These are phyloP conservation scores for Pezicula carpinea DNA, from an alignment of 2,329 filamentous ascomycete genomes.

Conservation along the genomic window DNA sequence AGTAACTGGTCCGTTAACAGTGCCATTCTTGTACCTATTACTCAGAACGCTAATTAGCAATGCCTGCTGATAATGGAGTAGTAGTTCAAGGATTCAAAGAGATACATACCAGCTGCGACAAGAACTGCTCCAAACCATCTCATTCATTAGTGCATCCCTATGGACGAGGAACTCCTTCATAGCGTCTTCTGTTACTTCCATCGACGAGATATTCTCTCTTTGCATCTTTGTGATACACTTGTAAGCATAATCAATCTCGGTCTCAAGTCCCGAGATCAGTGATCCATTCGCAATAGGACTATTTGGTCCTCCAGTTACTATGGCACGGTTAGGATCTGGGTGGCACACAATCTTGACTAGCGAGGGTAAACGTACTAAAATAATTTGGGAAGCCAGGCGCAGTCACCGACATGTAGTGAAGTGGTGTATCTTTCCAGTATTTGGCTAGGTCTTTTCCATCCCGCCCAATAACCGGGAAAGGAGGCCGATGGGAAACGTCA, in stretches of 20 bases:
- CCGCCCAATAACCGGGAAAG: slow-evolving; percentile 14
- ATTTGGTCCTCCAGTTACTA: background rate
- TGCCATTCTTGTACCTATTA: slow-evolving; percentile 2
- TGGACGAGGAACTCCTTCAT: background rate
- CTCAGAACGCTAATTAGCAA: no score
- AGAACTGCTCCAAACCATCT: slow-evolving; percentile 1
- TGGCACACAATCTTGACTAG: no score
- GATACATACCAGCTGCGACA: background rate
- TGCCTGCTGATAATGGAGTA: background rate
- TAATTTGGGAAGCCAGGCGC: slow-evolving; percentile 6
- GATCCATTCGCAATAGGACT: slow-evolving; percentile 1
- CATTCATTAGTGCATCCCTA: background rate
- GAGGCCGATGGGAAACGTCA: slow-evolving; percentile 18
- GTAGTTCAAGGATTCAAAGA: background rate
- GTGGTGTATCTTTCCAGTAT: slow-evolving; percentile 8
- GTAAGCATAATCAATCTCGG: background rate
- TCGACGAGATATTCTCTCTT: background rate
- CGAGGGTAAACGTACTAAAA: background rate
- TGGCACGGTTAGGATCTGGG: no score
- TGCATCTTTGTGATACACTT: background rate
- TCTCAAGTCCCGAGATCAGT: background rate
- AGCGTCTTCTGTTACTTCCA: background rate
- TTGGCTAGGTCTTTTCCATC: slow-evolving; percentile 3
- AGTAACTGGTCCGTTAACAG: background rate
- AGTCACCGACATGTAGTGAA: slow-evolving; percentile 9